A percentile compares a stretch with the other conserved stretches of the same genome.
Conservation (phyloP, 1,284 basidiomycete genomes). For the Sanguinoderma infundibulare region DNA sequence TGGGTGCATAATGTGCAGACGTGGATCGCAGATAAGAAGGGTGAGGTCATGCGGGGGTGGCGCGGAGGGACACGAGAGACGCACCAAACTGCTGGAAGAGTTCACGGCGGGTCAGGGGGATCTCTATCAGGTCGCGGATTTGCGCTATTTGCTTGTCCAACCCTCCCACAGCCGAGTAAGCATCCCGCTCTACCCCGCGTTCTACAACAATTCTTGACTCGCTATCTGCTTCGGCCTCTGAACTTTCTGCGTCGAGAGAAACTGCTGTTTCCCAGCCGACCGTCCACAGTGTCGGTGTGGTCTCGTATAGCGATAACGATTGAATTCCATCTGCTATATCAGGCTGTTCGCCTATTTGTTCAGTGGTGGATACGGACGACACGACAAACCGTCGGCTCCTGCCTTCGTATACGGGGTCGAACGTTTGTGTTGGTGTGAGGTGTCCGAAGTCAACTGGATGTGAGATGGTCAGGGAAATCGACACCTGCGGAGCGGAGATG, state of each 20-base stretch:
- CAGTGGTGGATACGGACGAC: constrained; percentile 47
- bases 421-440: constrained; percentile 61
- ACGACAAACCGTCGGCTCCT: constrained; percentile 56
- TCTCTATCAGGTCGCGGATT: constrained; percentile 93
- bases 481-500: constrained; percentile 22
- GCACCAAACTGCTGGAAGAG: constrained; percentile 88
- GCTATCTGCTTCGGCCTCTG: constrained; percentile 19
- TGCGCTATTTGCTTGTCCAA: constrained; percentile 87
- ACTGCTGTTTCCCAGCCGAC: constrained; percentile 68
- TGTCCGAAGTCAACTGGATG: constrained; percentile 74
- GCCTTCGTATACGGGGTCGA: constrained; percentile 72
- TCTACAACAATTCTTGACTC: constrained; percentile 50
- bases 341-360: constrained; percentile 31
- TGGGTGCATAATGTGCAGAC: neutral
- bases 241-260: constrained; percentile 43
- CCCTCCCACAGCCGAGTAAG: constrained; percentile 85
- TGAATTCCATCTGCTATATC: constrained; percentile 46
- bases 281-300: constrained; percentile 51
- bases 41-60: constrained; percentile 13
- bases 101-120: constrained; percentile 90
- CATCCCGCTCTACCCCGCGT: constrained; percentile 47
- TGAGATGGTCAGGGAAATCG: too few species aligned
- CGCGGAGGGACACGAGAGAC: constrained; percentile 15
- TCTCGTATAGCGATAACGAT: constrained; percentile 44
- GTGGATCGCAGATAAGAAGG: neutral